Evolutionary conservation across 2,329 filamentous ascomycete species (phyloP).

Genomic region (Hypocreales sp.): DNA sequence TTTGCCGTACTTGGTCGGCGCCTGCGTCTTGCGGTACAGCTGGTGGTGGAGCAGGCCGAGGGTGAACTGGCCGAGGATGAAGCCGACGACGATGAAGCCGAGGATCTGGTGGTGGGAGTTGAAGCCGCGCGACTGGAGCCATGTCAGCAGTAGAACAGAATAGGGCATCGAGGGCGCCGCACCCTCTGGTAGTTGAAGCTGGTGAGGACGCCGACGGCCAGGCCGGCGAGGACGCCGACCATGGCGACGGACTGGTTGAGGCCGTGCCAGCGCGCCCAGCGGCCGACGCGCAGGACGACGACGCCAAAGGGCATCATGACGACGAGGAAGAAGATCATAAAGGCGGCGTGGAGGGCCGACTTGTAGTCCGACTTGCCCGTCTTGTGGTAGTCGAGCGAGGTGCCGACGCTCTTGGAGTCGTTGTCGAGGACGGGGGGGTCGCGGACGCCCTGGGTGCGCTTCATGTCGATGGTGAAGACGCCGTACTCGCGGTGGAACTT

Average conservation of each 20-base stretch:
- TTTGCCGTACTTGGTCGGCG: slow-evolving; percentile 32
- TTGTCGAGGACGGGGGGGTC: slow-evolving; percentile 24
- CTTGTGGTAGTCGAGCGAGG: slow-evolving; percentile 14
- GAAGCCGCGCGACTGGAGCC: slow-evolving; percentile 32
- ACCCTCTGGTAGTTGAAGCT: slow-evolving; percentile 41
- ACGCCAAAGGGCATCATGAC: slow-evolving; percentile 40
- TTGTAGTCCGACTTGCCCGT: slow-evolving; percentile 20
- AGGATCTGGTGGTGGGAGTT: slow-evolving; percentile 41
- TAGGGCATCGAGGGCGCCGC: slow-evolving; percentile 11
- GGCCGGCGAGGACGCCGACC: slow-evolving; percentile 30
- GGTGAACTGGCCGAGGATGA: slow-evolving; percentile 35
- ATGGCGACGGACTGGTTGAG: slow-evolving; percentile 34
- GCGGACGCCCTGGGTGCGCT: slow-evolving; percentile 27
- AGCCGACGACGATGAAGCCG: slow-evolving; percentile 35
- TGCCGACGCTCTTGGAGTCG: slow-evolving; percentile 18
- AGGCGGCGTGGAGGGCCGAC: slow-evolving; percentile 26
- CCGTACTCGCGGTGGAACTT: slow-evolving; percentile 38
- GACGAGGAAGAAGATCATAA: slow-evolving; percentile 42
- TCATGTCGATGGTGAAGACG: slow-evolving; percentile 39
- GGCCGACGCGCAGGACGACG: slow-evolving; percentile 33
- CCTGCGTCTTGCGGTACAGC: slow-evolving; percentile 31
- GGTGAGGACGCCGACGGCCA: slow-evolving; percentile 34
- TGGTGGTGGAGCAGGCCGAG: slow-evolving; percentile 41
- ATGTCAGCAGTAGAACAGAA: slow-evolving; percentile 2
- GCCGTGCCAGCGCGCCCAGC: slow-evolving; percentile 38